A percentile compares a stretch with the other conserved stretches of the same genome.
phyloP scores from a whole-genome alignment of 108 stramenopile genomes.

The Seminavis robusta region DNA sequence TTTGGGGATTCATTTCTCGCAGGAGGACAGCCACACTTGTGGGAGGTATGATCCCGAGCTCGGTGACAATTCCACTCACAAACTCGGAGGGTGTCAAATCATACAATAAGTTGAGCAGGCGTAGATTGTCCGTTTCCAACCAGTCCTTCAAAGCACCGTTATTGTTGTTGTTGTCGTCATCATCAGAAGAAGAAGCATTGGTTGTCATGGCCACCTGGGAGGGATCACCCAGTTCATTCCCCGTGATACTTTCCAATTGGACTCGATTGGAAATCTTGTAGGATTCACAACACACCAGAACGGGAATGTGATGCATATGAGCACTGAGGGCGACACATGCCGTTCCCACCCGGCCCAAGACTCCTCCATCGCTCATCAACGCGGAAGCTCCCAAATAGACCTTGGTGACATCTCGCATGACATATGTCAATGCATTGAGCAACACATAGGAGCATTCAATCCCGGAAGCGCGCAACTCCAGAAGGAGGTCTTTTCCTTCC shows the following conservation, averaged over 20 bases:
- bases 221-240: constrained; percentile 96
- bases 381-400: constrained; percentile 97
- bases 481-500: constrained; percentile 81
- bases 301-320: constrained; percentile 81
- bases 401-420: constrained; percentile 94
- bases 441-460: constrained; percentile 83
- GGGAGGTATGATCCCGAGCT: constrained; percentile 96
- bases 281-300: constrained; percentile 96
- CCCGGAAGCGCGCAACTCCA: constrained; percentile 60
- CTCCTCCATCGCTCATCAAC: constrained; percentile 93
- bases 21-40: constrained; percentile 95
- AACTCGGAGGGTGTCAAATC: constrained; percentile 96
- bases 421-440: constrained; percentile 88
- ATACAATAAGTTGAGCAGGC: constrained; percentile 88
- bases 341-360: constrained; percentile 89
- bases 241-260: constrained; percentile 92
- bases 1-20: constrained; percentile 87
- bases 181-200: background rate
- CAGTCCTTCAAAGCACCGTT: background rate
- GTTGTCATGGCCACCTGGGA: background rate
- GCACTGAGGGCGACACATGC: constrained; percentile 94
- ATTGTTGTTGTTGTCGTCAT: background rate
- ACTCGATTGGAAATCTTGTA: constrained; percentile 98
- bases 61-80: constrained; percentile 95
- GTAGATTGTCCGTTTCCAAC: constrained; percentile 42